Base-by-base conservation (phyloP, 2,329 filamentous ascomycete genomes). In the Cytospora chrysosperma region DNA sequence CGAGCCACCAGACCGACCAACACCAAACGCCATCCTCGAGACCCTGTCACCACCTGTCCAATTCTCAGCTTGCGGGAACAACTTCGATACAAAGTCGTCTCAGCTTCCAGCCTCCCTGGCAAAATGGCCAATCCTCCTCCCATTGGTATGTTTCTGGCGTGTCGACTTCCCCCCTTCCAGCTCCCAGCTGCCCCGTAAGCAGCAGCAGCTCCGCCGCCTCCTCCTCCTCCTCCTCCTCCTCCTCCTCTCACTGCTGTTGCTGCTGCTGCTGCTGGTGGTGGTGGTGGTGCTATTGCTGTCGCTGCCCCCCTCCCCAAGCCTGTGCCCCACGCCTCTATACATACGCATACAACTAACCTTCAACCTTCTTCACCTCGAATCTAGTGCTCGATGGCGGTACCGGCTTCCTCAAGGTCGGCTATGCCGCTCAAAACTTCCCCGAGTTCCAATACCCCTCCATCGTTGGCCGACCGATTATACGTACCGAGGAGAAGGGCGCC, bases 351-450 rank as follows among this genome's bases (percentile, higher is more conserved):
- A 40, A 17, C 37, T 40, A 19, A 40, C 37, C 37, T 40, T 15
- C 3, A 19, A 40, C 37, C 37, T 40, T 17, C 6, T 40, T 40
- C 13, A 17, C 15, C 37, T 17, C 13, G 15, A 37, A 69, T 21
- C 24, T 49, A 98, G 95, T 99, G 76, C 94, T 99, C 85, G 95
- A 99, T 85, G 95, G 95, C 85, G 95, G 95, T 80, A 99, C 95
- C 76, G 95, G 95, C 80, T 99, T 99, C 85, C 90, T 99, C 79
- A 99, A 99, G 82, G 95, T 97, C 81, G 95, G 95, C 78, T 99
- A 98, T 83, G 95, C 95, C 75, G 95, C 90, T 74, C 93, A 98
- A 85, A 99, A 99, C 84, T 99, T 99, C 81, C 95, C 95, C 77
- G 95, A 98, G 81, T 92, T 96, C 79, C 94, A 98, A 81, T 98